These are phyloP conservation scores for Allium fistulosum DNA, from an alignment of 106 monocot species.

Conservation along the genomic window DNA sequence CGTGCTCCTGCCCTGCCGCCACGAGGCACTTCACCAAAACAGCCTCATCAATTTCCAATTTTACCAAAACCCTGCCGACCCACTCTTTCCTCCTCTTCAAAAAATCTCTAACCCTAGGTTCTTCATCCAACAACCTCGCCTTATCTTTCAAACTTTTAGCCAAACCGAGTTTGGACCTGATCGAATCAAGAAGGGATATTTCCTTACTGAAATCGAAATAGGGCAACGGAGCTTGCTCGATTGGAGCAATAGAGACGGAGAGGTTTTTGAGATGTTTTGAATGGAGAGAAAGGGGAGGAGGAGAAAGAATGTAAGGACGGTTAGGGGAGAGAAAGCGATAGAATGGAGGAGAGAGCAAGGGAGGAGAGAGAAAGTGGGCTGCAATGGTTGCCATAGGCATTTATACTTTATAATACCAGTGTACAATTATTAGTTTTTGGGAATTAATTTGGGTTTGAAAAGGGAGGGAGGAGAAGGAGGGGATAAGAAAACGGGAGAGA, in stretches of 20 bases:
- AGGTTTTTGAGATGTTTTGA: constrained; percentile 8
- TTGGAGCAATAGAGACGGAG: constrained; percentile 38
- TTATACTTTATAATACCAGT: no score
- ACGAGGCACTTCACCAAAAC: constrained; percentile 73
- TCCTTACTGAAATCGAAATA: constrained; percentile 40
- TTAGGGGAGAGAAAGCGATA: constrained; percentile 3
- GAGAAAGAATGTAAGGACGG: not conserved
- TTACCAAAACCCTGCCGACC: constrained; percentile 8
- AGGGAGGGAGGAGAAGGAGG: not conserved
- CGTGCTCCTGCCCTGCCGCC: constrained; percentile 84
- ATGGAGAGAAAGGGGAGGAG: constrained; percentile 1
- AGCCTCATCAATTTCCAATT: constrained; percentile 30
- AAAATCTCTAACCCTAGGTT: constrained; percentile 60
- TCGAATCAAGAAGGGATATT: constrained; percentile 40
- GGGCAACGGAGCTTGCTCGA: constrained; percentile 38
- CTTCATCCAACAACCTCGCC: constrained; percentile 42
- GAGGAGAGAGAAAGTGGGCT: constrained; percentile 7
- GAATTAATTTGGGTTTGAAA: not conserved
- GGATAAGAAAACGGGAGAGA: not conserved
- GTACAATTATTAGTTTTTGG: no score
- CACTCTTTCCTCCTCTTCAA: constrained; percentile 11
- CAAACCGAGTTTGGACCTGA: constrained; percentile 30
- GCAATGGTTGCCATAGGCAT: not conserved
- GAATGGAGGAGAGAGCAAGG: constrained; percentile 7
- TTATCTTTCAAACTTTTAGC: constrained; percentile 29